phyloP scores from a whole-genome alignment of 768 basidiomycete genomes.

The Rhodosporidiobolus odoratus region DNA sequence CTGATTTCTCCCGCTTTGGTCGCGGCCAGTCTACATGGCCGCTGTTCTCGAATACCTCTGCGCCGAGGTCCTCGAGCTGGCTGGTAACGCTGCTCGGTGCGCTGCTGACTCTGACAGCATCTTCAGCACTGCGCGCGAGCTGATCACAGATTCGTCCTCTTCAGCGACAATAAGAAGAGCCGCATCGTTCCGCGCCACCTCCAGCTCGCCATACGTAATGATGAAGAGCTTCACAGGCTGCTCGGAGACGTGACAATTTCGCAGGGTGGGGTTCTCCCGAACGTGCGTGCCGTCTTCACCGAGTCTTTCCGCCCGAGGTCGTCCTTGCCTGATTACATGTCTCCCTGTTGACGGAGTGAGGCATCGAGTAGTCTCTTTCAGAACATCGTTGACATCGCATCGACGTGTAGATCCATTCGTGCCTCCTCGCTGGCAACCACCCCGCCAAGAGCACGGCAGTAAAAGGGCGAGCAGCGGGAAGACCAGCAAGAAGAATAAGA shows the following conservation, averaged over 20 bases:
- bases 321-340: background rate
- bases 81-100: constrained; percentile 53
- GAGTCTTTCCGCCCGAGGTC: constrained; percentile 47
- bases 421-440: background rate
- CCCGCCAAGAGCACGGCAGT: background rate
- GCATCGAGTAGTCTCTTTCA: too few species aligned
- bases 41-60: background rate
- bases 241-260: constrained; percentile 79
- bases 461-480: too few species aligned
- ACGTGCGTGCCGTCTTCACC: constrained; percentile 42
- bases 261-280: constrained; percentile 74
- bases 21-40: background rate
- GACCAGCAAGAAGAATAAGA: background rate
- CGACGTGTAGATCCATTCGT: constrained; percentile 49
- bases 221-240: constrained; percentile 72
- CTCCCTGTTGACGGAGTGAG: too few species aligned
- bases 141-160: constrained; percentile 39
- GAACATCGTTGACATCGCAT: background rate
- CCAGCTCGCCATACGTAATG: constrained; percentile 70
- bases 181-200: constrained; percentile 73
- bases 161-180: constrained; percentile 67
- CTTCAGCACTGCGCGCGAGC: constrained; percentile 46
- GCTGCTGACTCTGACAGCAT: background rate
- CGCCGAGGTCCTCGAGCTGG: constrained; percentile 50
- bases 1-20: too few species aligned